A percentile compares a stretch with the other conserved stretches of the same genome.
Evolutionary conservation across 768 basidiomycete genomes (phyloP).

Genomic region (Russula abietina): DNA sequence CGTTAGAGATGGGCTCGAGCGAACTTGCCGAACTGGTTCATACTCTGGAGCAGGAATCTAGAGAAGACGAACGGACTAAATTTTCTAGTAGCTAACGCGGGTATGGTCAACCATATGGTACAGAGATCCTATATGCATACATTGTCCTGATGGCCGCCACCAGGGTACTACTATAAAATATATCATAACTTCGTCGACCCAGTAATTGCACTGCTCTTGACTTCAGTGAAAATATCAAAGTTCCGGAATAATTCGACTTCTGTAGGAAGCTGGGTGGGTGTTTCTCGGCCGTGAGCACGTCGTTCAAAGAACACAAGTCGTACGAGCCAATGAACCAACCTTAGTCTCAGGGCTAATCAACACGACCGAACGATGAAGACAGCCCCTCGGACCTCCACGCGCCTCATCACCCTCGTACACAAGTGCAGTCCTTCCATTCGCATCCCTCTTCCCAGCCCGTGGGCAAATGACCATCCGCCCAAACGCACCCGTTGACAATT

Average conservation of each 20-base stretch:
- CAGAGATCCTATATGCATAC: no score
- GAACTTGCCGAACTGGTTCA: slow-evolving; percentile 28
- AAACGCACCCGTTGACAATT: slow-evolving; percentile 49
- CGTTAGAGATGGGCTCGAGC: slow-evolving; percentile 26
- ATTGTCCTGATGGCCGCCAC: no score
- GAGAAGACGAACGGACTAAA: slow-evolving; percentile 17
- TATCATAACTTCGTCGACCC: slow-evolving; percentile 9
- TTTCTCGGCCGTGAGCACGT: background rate
- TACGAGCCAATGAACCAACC: slow-evolving; percentile 37
- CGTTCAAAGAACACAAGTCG: background rate
- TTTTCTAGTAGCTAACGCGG: background rate
- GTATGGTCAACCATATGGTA: no score
- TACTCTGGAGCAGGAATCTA: slow-evolving; percentile 26
- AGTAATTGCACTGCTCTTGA: slow-evolving; percentile 21
- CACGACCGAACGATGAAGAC: slow-evolving; percentile 52
- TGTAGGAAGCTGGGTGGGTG: slow-evolving; percentile 37
- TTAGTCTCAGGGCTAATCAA: slow-evolving; percentile 41
- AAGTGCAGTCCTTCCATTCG: slow-evolving; percentile 42
- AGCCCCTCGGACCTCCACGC: slow-evolving; percentile 52
- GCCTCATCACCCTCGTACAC: slow-evolving; percentile 69
- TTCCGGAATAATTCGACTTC: slow-evolving; percentile 54
- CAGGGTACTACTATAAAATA: background rate
- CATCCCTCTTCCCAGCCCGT: slow-evolving; percentile 34
- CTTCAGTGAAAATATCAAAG: slow-evolving; percentile 58
- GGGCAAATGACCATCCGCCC: slow-evolving; percentile 60